phyloP scores from a whole-genome alignment of 1,284 basidiomycete species.

The Clitocybe nebularis region DNA sequence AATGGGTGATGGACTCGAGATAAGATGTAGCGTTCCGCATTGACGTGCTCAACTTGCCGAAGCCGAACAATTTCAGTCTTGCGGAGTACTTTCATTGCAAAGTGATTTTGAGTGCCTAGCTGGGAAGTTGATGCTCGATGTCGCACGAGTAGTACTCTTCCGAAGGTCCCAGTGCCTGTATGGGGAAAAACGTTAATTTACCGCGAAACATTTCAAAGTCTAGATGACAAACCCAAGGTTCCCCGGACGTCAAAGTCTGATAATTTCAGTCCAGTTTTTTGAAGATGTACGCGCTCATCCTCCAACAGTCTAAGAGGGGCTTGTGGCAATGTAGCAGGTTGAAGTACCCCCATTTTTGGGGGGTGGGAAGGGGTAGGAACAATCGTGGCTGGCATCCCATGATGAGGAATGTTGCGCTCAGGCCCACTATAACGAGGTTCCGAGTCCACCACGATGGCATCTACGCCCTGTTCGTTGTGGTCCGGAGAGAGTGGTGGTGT shows the following conservation, averaged over 20 bases:
- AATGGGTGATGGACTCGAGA: slow-evolving; percentile 82
- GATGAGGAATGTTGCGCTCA: slow-evolving; percentile 14
- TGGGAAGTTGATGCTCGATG: slow-evolving; percentile 46
- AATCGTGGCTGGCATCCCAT: slow-evolving; percentile 7
- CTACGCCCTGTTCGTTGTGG: slow-evolving; percentile 31
- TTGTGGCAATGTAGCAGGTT: slow-evolving; percentile 27
- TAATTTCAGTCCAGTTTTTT: slow-evolving; percentile 53
- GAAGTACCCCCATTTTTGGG: background rate
- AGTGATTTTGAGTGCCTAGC: slow-evolving; percentile 59
- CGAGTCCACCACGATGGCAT: slow-evolving; percentile 27
- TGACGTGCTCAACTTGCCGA: slow-evolving; percentile 98
- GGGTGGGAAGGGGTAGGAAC: slow-evolving; percentile 11
- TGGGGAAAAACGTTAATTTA: slow-evolving; percentile 9
- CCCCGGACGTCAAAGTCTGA: slow-evolving; percentile 80
- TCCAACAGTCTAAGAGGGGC: slow-evolving; percentile 59
- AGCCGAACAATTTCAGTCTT: slow-evolving; percentile 94
- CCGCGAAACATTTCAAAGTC: slow-evolving; percentile 9
- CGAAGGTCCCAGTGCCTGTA: slow-evolving; percentile 90
- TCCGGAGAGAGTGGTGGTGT: slow-evolving; percentile 59
- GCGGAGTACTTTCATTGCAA: slow-evolving; percentile 90
- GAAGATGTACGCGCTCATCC: slow-evolving; percentile 64
- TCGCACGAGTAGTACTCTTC: slow-evolving; percentile 83
- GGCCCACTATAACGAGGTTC: slow-evolving; percentile 26
- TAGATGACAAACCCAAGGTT: slow-evolving; percentile 57
- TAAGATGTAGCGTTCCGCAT: slow-evolving; percentile 94